A percentile compares a stretch with the other conserved stretches of the same genome.
Evolutionary conservation across 495 filamentous ascomycete genomes (phyloP).

Genomic region (Xylaria telfairii): DNA sequence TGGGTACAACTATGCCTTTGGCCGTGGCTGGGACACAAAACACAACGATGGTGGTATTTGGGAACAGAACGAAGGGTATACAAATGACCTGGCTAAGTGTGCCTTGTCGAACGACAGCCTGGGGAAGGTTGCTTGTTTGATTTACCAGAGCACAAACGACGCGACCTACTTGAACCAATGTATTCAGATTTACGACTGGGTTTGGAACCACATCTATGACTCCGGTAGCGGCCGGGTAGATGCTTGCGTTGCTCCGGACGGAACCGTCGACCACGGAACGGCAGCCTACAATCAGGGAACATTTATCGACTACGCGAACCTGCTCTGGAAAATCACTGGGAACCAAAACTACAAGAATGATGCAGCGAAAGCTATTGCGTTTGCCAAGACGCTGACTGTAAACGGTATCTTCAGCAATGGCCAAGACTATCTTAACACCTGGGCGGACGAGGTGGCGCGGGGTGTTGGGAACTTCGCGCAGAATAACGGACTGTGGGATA

Average conservation of each 20-base stretch:
- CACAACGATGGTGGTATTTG: slow-evolving; percentile 30
- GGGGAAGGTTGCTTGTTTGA: slow-evolving; percentile 30
- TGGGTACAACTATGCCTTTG: slow-evolving; percentile 30
- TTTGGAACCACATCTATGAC: not conserved
- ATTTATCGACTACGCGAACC: slow-evolving; percentile 28
- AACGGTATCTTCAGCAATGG: slow-evolving; percentile 32
- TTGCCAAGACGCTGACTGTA: slow-evolving; percentile 16
- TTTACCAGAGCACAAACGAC: slow-evolving; percentile 29
- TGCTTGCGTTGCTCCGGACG: slow-evolving; percentile 10
- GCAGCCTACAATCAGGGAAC: slow-evolving; percentile 32
- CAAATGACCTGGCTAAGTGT: slow-evolving; percentile 14
- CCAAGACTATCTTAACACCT: slow-evolving; percentile 25
- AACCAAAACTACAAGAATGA: not conserved
- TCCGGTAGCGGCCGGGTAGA: not conserved
- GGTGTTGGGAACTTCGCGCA: slow-evolving; percentile 29
- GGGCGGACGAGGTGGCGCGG: slow-evolving; percentile 32
- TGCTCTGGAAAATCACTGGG: slow-evolving; percentile 26
- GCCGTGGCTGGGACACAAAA: slow-evolving; percentile 29
- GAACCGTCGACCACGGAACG: slow-evolving; percentile 15
- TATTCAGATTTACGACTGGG: not conserved
- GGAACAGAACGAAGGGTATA: slow-evolving; percentile 26
- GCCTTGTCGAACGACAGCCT: slow-evolving; percentile 32
- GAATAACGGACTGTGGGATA: slow-evolving; percentile 20
- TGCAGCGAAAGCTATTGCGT: slow-evolving; percentile 9
- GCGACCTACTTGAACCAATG: slow-evolving; percentile 16